Conservation (phyloP, 129 eudicot species). For the Chrysanthemum lavandulifolium region DNA sequence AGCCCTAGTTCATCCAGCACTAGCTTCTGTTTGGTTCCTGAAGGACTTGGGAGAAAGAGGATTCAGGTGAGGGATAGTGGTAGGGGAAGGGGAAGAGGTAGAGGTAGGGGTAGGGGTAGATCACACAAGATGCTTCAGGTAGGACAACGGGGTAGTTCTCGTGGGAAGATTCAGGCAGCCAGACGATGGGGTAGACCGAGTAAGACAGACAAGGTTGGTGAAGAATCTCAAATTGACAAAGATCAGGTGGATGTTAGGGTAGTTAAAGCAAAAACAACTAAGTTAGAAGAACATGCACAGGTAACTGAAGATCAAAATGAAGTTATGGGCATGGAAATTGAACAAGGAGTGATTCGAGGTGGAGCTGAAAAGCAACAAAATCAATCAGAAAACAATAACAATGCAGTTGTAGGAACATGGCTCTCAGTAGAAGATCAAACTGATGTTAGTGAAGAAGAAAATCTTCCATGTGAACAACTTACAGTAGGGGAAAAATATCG, state of each 20-base stretch:
- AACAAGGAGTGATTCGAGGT: not conserved
- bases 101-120: conserved; percentile 21
- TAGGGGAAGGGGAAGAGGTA: conserved; percentile 19
- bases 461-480: conserved; percentile 15
- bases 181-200: not conserved
- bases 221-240: conserved; percentile 15
- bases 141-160: conserved; percentile 5
- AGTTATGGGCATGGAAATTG: conserved; percentile 25
- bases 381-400: too few relatives aligned
- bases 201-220: not conserved
- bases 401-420: conserved; percentile 1
- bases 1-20: conserved; percentile 34
- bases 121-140: not conserved
- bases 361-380: not conserved
- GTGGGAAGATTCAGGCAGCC: not conserved
- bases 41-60: conserved; percentile 2
- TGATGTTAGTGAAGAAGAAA: conserved; percentile 22
- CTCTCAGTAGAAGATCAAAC: not conserved
- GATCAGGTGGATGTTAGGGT: not conserved
- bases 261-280: not conserved
- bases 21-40: conserved; percentile 17
- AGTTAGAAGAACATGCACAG: not conserved
- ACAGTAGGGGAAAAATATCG: not conserved
- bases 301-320: conserved; percentile 20
- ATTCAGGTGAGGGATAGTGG: conserved; percentile 23